phyloP scores from a whole-genome alignment of 2,329 filamentous ascomycete species.

The Aureobasidium namibiae region DNA sequence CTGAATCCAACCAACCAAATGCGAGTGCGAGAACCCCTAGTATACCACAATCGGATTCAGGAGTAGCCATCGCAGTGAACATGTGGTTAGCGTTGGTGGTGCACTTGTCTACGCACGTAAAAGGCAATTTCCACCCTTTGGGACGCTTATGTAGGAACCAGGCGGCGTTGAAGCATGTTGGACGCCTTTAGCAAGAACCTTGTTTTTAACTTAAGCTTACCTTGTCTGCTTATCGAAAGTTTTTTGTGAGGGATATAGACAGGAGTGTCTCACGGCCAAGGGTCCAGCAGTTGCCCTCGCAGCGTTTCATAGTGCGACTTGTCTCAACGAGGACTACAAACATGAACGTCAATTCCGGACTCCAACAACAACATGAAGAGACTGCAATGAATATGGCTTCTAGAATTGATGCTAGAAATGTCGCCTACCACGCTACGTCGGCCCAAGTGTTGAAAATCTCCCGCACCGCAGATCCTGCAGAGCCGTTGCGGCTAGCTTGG shows the following conservation, averaged over 20 bases:
- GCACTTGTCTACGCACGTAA: neutral
- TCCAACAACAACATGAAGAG: neutral
- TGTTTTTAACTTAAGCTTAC: neutral
- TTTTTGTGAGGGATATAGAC: neutral
- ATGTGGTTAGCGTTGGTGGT: neutral
- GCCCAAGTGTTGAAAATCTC: neutral
- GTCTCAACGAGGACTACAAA: neutral
- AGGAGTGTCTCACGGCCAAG: neutral
- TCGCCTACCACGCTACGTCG: neutral
- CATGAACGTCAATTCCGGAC: neutral
- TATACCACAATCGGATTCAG: neutral
- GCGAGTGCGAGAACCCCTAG: neutral
- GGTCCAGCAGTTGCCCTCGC: neutral
- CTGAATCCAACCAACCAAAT: neutral
- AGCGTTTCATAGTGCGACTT: neutral
- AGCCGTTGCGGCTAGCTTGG: neutral
- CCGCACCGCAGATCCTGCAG: slow-evolving; percentile 1
- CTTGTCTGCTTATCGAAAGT: neutral
- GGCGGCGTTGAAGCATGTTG: neutral
- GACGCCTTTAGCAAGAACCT: neutral
- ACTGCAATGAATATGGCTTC: neutral
- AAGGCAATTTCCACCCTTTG: neutral
- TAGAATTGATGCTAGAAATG: neutral
- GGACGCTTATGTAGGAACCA: slow-evolving; percentile 1
- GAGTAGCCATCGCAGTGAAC: neutral